These are phyloP conservation scores for Thielaviopsis ethacetica DNA, from an alignment of 2,329 filamentous ascomycete species.

Conservation along the genomic window DNA sequence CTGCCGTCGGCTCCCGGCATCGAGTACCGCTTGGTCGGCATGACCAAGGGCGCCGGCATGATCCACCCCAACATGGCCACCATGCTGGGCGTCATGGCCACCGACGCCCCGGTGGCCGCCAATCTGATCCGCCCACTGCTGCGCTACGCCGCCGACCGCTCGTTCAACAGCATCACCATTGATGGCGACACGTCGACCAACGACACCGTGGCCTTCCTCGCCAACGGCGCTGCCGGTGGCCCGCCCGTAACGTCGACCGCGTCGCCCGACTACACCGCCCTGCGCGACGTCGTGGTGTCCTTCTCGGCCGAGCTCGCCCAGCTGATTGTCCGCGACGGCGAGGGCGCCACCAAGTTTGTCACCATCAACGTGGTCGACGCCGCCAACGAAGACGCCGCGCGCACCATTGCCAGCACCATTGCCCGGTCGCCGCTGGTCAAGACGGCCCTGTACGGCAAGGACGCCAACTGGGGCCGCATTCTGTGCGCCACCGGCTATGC, in stretches of 20 bases:
- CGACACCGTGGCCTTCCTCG: conserved; percentile 86
- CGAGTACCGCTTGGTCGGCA: conserved; percentile 76
- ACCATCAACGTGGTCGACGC: conserved; percentile 73
- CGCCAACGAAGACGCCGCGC: conserved; percentile 50
- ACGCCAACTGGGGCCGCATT: conserved; percentile 97
- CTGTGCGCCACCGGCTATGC: conserved; percentile 85
- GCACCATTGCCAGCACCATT: conserved; percentile 72
- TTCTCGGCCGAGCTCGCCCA: conserved; percentile 79
- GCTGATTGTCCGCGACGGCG: conserved; percentile 86
- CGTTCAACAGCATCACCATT: conserved; percentile 93
- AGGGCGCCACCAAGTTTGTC: conserved; percentile 96
- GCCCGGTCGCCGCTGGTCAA: conserved; percentile 88
- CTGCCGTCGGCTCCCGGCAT: conserved; percentile 54
- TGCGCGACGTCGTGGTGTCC: conserved; percentile 53
- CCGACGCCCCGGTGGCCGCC: conserved; percentile 67
- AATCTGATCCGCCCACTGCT: conserved; percentile 53
- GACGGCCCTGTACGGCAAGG: conserved; percentile 89
- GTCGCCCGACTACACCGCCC: conserved; percentile 49
- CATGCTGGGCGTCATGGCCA: conserved; percentile 77
- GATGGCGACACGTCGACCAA: conserved; percentile 97
- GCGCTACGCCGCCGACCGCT: conserved; percentile 57
- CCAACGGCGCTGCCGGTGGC: conserved; percentile 81
- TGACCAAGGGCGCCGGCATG: conserved; percentile 98
- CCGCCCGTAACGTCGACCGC: conserved; percentile 37
- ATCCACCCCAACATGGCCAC: conserved; percentile 99